A percentile compares a stretch with the other conserved stretches of the same genome.
phyloP scores from a whole-genome alignment of 192 early-diverging fungal species.

The Physocladia obscura region DNA sequence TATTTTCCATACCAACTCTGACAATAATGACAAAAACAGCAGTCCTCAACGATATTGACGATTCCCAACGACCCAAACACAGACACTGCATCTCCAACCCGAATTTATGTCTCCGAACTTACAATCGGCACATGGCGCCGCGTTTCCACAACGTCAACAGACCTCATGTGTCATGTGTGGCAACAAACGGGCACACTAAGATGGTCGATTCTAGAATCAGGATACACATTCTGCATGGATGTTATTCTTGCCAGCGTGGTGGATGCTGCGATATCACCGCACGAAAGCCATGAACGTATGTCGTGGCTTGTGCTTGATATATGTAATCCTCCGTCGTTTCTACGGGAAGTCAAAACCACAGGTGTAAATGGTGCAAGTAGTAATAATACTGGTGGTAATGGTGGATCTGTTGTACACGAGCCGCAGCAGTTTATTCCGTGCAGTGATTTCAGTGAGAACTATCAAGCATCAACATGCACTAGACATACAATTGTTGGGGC shows the following conservation, averaged over 20 bases:
- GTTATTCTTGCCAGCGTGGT: conserved; percentile 4
- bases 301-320: conserved; percentile 2
- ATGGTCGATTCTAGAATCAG: conserved; percentile 15
- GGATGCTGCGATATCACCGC: conserved; percentile 5
- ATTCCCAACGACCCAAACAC: not conserved
- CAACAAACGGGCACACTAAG: not conserved
- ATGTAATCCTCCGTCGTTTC: conserved; percentile 1
- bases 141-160: not conserved
- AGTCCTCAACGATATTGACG: not conserved
- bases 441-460: conserved; percentile 19
- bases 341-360: not conserved
- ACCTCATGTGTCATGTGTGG: conserved; percentile 6
- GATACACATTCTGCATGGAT: conserved; percentile 15
- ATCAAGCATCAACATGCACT: not conserved
- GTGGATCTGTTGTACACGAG: no score
- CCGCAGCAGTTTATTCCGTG: conserved; percentile 15
- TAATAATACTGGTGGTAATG: no score
- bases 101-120: conserved; percentile 12
- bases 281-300: not conserved
- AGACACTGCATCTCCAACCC: no score
- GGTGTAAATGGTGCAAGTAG: no score
- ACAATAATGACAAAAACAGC: no score
- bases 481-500: not conserved
- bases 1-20: no score
- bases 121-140: conserved; percentile 28